Percentiles rank a stretch among this genome's conserved stretches.
These are phyloP conservation scores for Cutaneotrichosporon sp. DNA, from an alignment of 1,284 basidiomycete species.

Conservation along the genomic window DNA sequence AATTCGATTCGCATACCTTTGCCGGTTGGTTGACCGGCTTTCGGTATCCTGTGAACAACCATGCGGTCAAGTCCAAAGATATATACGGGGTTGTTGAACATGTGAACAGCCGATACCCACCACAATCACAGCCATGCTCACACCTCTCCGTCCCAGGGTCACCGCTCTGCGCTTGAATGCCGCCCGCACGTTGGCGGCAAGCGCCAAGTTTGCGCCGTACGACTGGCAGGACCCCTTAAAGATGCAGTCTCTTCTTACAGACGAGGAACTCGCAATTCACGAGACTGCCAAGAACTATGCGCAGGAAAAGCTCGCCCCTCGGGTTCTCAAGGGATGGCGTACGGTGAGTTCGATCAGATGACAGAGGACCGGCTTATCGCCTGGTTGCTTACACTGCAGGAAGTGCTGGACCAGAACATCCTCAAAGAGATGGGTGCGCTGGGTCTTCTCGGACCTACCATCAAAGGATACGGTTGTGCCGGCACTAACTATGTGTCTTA, in stretches of 20 bases:
- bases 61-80: too few relatives aligned
- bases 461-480: constrained; percentile 89
- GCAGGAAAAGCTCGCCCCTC: constrained; percentile 77
- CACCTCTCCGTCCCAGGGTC: too few relatives aligned
- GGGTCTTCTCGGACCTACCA: constrained; percentile 85
- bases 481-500: constrained; percentile 86
- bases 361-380: too few relatives aligned
- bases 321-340: constrained; percentile 79
- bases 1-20: too few relatives aligned
- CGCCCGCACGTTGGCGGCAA: too few relatives aligned
- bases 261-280: constrained; percentile 88
- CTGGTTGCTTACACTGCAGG: not conserved
- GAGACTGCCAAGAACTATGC: constrained; percentile 81
- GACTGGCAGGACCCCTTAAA: constrained; percentile 77
- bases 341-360: constrained; percentile 78
- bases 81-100: too few relatives aligned
- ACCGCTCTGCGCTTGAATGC: too few relatives aligned
- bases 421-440: constrained; percentile 86
- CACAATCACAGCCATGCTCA: too few relatives aligned
- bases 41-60: too few relatives aligned
- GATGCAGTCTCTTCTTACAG: constrained; percentile 70
- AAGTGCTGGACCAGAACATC: constrained; percentile 51
- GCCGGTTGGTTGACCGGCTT: too few relatives aligned
- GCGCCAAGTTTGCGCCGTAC: constrained; percentile 54
- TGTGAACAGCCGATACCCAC: too few relatives aligned